Conservation (phyloP, 495 filamentous ascomycete genomes). For the Tuber melanosporum region DNA sequence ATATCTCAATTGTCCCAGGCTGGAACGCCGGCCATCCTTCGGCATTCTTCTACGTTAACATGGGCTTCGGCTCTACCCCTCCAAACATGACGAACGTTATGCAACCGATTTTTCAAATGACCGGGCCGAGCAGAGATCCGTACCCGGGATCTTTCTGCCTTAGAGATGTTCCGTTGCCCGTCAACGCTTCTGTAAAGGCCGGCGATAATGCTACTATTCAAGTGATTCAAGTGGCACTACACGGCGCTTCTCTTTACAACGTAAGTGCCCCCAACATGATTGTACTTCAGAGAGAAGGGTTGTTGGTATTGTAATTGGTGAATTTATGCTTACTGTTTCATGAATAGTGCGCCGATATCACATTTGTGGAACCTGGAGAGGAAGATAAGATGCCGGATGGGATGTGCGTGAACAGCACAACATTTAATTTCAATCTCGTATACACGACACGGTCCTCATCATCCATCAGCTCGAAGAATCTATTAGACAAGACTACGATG, state of each 20-base stretch:
- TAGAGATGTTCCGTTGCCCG: constrained; percentile 81
- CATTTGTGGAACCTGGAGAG: constrained; percentile 58
- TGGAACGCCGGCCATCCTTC: constrained; percentile 90
- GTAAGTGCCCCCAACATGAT: constrained; percentile 52
- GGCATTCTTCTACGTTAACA: constrained; percentile 87
- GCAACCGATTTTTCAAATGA: constrained; percentile 75
- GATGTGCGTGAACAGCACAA: constrained; percentile 63
- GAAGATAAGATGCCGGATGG: constrained; percentile 53
- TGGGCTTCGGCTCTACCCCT: constrained; percentile 76
- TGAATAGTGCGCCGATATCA: constrained; percentile 82
- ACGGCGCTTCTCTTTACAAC: constrained; percentile 85
- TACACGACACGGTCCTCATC: constrained; percentile 47
- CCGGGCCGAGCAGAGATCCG: constrained; percentile 69
- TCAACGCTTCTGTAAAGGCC: constrained; percentile 59
- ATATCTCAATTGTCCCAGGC: constrained; percentile 75
- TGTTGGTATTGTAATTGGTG: background rate
- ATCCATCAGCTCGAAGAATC: background rate
- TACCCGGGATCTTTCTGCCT: constrained; percentile 87
- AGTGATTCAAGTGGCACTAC: constrained; percentile 78
- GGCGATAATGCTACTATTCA: constrained; percentile 95
- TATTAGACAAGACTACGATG: constrained; percentile 15
- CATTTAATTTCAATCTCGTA: constrained; percentile 57
- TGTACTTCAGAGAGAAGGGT: background rate
- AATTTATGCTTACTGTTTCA: background rate
- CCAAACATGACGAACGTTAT: constrained; percentile 85